Base-by-base conservation (phyloP, 257 asterid genomes). In the Buddleja alternifolia region DNA sequence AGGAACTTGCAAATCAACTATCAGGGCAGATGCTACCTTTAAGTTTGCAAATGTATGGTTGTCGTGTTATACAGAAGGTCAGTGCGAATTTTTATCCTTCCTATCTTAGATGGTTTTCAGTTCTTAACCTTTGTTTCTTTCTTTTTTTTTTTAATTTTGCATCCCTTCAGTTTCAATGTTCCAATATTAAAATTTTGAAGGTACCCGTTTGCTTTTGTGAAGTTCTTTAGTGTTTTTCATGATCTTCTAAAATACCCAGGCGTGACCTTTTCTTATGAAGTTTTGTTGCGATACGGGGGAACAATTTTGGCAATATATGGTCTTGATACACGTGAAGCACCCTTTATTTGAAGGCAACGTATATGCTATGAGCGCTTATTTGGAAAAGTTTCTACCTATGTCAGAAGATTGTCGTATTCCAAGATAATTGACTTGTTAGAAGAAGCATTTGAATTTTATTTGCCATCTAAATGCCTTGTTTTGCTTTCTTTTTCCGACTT, bases 61-160 rank as follows among this genome's bases (percentile, higher is more conserved):
- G 98, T 54, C 98, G 98, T 46, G 98, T 89, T 71, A 92, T 92
- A 60, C 98, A 92, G 66, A 92, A 92, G 96, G 98, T 92, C 71
- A 40, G 82, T 77, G 65, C 56, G 15, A 37, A 48, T 29, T 40
- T 36, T 67, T 45, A 51, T 66, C 42, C 59, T 41, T 21, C 15
- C 65, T 60, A n/a, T 63, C 29, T 63, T 65, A 15, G 65, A 36
- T 61, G 40, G 68, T 10, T 23, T 36, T 17, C 34, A 25, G 50
- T 74, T 23, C 4, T 34, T 39, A 19, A 29, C 42, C 10, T 67
- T 46, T 24, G n/a, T 40, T 7, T 9, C n/a, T 45, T 32, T 15
- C 10, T 45, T 12, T 2, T 24, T 21, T 11, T 10, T 56, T 10
- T n/a, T 59, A 23, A 44, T 4, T 73, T 24, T 41, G 21, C 37